Base-by-base conservation (phyloP, 2,329 filamentous ascomycete genomes). In the Emmonsiellopsis sp. region DNA sequence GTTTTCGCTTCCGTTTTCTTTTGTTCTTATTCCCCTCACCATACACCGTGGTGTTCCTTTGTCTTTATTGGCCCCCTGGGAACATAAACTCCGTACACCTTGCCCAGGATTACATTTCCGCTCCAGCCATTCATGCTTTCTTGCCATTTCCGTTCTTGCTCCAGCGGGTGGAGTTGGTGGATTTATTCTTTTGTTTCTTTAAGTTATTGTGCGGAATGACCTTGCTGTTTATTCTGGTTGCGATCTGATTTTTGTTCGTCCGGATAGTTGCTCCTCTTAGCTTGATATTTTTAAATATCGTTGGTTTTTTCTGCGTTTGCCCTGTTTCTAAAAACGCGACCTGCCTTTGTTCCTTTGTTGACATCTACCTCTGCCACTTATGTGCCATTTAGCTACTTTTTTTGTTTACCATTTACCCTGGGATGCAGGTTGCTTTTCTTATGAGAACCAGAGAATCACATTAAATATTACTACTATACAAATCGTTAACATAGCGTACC, bases 81-180 rank as follows among this genome's bases (percentile, higher is more conserved):
- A 27, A 3, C 21, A 27, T 27, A 27, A 27, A 27, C 21, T 27
- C 21, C 21, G 21, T 27, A 1, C 21, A 27, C 21, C 21, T 27
- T 27, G 21, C 21, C 21, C 21, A 27, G 21, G 21, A 34, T 49
- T 39, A 17, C 34, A 39, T 31, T 34, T 37, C 11, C 32, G 5
- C 6, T 39, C 31, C 31, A 11, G 21, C 31, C 10, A 36, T 49
- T n/a, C 21, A 49, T n/a, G 7, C 11, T 31, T 50, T 6, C 40
- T 49, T 50, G n/a, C 13, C 36, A n/a, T 40, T 49, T 31, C 13
- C 10, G 42, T 42, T 37, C 6, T 43, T n/a, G 31, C 49, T 43
- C 49, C 39, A 51, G 49, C 37, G 49, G 40, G 27, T 33, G 49
- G 49, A 51, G 49, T 51, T 51, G 49, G 39, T 34, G 49, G 49